Conservation (phyloP, 257 asterid species). For the Apocynum venetum region DNA sequence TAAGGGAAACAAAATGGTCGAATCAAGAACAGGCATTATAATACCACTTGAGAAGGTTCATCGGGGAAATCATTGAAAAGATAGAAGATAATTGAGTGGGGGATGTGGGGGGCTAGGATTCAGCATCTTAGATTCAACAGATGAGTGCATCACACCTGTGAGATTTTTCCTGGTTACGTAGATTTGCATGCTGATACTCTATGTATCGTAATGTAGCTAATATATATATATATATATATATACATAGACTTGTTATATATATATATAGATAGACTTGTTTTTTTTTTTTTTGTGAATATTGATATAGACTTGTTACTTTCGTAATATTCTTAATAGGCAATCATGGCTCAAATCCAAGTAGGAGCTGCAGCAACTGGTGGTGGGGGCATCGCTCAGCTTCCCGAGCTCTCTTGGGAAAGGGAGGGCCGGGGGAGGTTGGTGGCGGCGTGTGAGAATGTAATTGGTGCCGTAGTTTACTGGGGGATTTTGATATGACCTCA, state of each 20-base stretch:
- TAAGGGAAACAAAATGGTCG: too few relatives aligned
- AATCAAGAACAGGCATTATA: too few relatives aligned
- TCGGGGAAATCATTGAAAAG: neutral
- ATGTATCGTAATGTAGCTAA: neutral
- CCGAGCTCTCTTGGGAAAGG: neutral
- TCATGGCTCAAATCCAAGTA: neutral
- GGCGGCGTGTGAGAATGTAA: neutral
- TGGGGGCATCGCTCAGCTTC: neutral
- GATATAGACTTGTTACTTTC: neutral
- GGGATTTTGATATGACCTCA: neutral
- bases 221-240: too few relatives aligned
- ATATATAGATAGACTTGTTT: too few relatives aligned
- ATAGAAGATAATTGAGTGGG: neutral
- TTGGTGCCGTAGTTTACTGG: neutral
- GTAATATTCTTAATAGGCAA: neutral
- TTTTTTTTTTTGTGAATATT: too few relatives aligned
- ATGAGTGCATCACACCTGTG: conserved; percentile 4
- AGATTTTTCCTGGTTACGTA: conserved; percentile 7
- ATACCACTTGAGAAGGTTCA: neutral
- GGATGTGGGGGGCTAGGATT: neutral
- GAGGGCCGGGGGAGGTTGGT: neutral
- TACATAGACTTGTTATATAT: too few relatives aligned
- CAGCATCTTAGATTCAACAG: neutral
- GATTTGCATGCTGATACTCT: conserved; percentile 10
- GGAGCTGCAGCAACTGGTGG: neutral